A percentile compares a stretch with the other conserved stretches of the same genome.
phyloP scores from a whole-genome alignment of 306 rosid genomes.

The Purshia tridentata region DNA sequence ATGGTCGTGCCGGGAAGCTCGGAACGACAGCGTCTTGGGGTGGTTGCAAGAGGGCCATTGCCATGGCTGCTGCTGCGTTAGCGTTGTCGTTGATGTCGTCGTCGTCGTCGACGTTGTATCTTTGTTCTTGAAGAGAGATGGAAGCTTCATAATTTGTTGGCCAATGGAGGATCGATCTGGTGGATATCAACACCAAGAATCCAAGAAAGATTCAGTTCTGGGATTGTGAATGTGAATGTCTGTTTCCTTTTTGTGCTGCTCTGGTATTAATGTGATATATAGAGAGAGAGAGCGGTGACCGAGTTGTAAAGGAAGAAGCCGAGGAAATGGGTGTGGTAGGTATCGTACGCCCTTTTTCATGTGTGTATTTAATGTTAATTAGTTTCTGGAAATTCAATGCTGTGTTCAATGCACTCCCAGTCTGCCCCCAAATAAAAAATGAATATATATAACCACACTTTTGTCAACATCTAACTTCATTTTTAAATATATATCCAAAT shows the following conservation, averaged over 20 bases:
- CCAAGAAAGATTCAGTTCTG: constrained; percentile 8
- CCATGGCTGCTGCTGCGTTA: constrained; percentile 36
- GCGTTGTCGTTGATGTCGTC: constrained; percentile 5
- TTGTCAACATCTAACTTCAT: no score
- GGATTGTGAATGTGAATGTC: constrained; percentile 20
- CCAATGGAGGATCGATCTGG: constrained; percentile 41
- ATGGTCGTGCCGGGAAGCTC: constrained; percentile 21
- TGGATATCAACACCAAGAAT: no score
- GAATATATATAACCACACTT: no score
- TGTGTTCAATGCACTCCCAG: no score
- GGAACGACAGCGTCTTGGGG: constrained; percentile 63
- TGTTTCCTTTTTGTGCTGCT: constrained; percentile 9
- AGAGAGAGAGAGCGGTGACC: background rate
- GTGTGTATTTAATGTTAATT: no score
- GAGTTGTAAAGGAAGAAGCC: constrained; percentile 17
- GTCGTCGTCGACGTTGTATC: constrained; percentile 2
- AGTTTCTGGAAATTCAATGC: no score
- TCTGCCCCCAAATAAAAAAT: no score
- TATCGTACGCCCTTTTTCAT: no score
- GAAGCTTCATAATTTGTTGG: constrained; percentile 45
- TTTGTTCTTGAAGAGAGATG: constrained; percentile 48
- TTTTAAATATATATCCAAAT: no score
- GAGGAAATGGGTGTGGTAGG: background rate
- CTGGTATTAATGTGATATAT: constrained; percentile 33
- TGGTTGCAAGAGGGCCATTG: constrained; percentile 50